Evolutionary conservation across 1,284 basidiomycete genomes (phyloP).

Genomic region (Phylloporus sp.): DNA sequence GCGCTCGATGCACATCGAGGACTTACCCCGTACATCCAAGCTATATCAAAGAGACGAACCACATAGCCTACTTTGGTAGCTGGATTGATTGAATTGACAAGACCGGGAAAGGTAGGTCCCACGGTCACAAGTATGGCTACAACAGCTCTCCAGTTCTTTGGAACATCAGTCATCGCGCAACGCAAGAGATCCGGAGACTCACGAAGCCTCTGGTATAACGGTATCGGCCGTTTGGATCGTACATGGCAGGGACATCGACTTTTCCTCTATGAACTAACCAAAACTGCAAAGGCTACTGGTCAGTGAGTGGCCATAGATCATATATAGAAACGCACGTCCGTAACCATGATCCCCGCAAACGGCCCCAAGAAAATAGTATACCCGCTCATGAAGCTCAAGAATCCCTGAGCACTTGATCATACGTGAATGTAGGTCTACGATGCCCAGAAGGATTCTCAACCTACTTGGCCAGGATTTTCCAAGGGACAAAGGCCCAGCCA

Average conservation of each 20-base stretch:
- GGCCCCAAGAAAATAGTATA: conserved; percentile 79
- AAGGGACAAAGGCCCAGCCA: conserved; percentile 59
- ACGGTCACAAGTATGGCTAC: conserved; percentile 66
- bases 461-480: conserved; percentile 57
- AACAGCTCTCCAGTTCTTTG: conserved; percentile 74
- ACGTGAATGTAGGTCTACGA: conserved; percentile 24
- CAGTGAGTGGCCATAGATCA: conserved; percentile 4
- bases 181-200: conserved; percentile 28
- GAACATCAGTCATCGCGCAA: neutral
- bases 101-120: conserved; percentile 67
- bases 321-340: conserved; percentile 57
- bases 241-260: conserved; percentile 75
- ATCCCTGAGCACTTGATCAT: conserved; percentile 46
- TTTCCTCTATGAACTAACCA: conserved; percentile 66
- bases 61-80: conserved; percentile 57
- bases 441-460: neutral
- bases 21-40: conserved; percentile 72
- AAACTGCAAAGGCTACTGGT: conserved; percentile 45
- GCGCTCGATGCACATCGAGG: neutral
- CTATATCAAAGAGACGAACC: conserved; percentile 62
- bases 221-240: conserved; percentile 67
- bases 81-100: conserved; percentile 68
- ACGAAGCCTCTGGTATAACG: conserved; percentile 67
- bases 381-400: conserved; percentile 65
- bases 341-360: conserved; percentile 74